Evolutionary conservation across 306 rosid genomes (phyloP), one percentile per base, ranked within the genome.

Genomic region (Crataegus laevigata): DNA sequence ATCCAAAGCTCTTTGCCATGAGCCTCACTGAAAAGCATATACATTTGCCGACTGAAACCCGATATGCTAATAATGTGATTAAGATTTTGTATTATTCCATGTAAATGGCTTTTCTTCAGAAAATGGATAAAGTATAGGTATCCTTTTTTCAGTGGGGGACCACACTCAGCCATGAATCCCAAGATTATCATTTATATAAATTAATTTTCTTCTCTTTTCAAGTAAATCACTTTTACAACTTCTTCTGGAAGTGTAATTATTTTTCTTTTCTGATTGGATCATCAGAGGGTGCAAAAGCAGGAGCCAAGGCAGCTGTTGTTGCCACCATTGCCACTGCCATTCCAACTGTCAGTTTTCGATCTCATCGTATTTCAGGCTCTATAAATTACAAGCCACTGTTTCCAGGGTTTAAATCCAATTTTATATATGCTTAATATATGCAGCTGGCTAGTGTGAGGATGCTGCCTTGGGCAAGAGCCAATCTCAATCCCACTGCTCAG

Each of bases 401-500:
- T 47, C 17, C 9, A 50, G 54, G 21, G 54, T 15, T 57, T 57
- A n/a, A 11, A 57, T 57, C 28, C 1, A 57, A 21, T n/a, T 57
- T 9, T 57, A 18, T 15, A 47, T 47, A 6, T 50, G 61, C 24
- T 57, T 57, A 8, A 65, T 21, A 50, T 40, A 72, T 81, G 84
- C 90, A 92, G 99, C 52, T 96, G 43, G 97, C 99, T 28, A 92
- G 99, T 81, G 99, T 88, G 69, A 90, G 92, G 86, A 84, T 90
- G 98, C 82, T 92, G 65, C 99, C 99, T 60, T 96, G 99, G 99
- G 99, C 99, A 83, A 92, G 73, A 85, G 92, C 98, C 55, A 67
- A 96, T 74, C 97, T 92, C 57, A 96, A 96, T 71, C 97, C 70
- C 88, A 83, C 97, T 72, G 99, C 99, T 78, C 99, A 96, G 84